A percentile compares a stretch with the other conserved stretches of the same genome.
These are phyloP conservation scores for Mycena floridula DNA, from an alignment of 768 basidiomycete species.

Conservation along the genomic window DNA sequence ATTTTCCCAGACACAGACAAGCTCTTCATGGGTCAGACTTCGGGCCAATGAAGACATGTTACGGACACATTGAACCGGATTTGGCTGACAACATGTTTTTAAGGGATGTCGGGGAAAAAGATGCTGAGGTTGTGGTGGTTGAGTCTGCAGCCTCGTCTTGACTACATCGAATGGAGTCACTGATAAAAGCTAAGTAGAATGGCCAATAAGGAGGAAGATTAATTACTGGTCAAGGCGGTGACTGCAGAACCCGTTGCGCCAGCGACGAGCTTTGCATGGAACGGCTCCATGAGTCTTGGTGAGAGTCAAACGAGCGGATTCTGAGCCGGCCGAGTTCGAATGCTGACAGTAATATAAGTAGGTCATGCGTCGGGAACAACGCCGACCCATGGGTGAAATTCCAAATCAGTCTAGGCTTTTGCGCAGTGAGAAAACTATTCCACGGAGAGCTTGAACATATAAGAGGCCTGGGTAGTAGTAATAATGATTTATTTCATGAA, in stretches of 20 bases:
- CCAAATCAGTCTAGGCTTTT: too few relatives aligned
- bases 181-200: slow-evolving; percentile 26
- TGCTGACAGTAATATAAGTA: too few relatives aligned
- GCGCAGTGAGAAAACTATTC: too few relatives aligned
- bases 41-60: slow-evolving; percentile 72
- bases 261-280: slow-evolving; percentile 74
- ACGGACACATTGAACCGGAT: slow-evolving; percentile 53
- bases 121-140: slow-evolving; percentile 48
- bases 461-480: too few relatives aligned
- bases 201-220: neutral
- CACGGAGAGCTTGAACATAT: too few relatives aligned
- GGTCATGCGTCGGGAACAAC: neutral
- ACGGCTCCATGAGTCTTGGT: slow-evolving; percentile 12
- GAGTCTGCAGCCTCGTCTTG: slow-evolving; percentile 95
- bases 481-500: too few relatives aligned
- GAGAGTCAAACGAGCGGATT: neutral
- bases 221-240: slow-evolving; percentile 78
- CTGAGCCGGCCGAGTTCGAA: too few relatives aligned
- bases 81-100: slow-evolving; percentile 68
- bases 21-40: slow-evolving; percentile 47
- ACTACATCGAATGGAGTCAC: slow-evolving; percentile 99
- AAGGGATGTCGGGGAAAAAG: slow-evolving; percentile 49
- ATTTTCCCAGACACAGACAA: slow-evolving; percentile 78
- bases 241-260: slow-evolving; percentile 75
- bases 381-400: neutral